phyloP scores from a whole-genome alignment of 2,329 filamentous ascomycete genomes.

The Arthrobotrys megalospora region DNA sequence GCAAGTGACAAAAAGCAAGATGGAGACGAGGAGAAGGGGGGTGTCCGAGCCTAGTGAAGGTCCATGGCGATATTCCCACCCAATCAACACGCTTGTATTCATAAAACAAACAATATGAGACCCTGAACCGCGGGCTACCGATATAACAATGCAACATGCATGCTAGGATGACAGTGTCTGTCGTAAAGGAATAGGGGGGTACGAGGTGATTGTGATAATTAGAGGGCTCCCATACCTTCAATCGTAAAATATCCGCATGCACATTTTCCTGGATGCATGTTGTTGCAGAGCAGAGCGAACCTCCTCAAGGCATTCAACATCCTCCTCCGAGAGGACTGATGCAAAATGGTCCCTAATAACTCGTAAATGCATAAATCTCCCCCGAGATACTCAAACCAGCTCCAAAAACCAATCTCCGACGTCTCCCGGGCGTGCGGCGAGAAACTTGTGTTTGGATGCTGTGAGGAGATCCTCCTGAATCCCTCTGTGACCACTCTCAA shows the following conservation, averaged over 20 bases:
- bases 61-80: slow-evolving; percentile 27
- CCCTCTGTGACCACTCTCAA: background rate
- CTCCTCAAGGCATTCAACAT: background rate
- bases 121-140: slow-evolving; percentile 1
- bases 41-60: slow-evolving; percentile 1
- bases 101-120: slow-evolving; percentile 49
- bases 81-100: slow-evolving; percentile 56
- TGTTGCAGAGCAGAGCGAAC: slow-evolving; percentile 12
- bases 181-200: background rate
- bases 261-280: slow-evolving; percentile 1
- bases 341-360: background rate
- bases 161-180: background rate
- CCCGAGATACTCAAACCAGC: slow-evolving; percentile 2
- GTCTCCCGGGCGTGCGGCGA: background rate
- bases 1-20: slow-evolving; percentile 47
- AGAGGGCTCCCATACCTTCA: slow-evolving; percentile 2
- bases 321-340: slow-evolving; percentile 6
- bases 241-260: background rate
- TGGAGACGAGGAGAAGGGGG: slow-evolving; percentile 8
- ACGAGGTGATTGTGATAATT: background rate
- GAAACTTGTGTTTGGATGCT: background rate
- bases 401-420: background rate
- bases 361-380: slow-evolving; percentile 7
- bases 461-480: slow-evolving; percentile 22
- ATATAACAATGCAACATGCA: background rate